A percentile compares a stretch with the other conserved stretches of the same genome.
These are phyloP conservation scores for Coemansia sp. DNA, from an alignment of 192 early-diverging fungal species.

Conservation along the genomic window DNA sequence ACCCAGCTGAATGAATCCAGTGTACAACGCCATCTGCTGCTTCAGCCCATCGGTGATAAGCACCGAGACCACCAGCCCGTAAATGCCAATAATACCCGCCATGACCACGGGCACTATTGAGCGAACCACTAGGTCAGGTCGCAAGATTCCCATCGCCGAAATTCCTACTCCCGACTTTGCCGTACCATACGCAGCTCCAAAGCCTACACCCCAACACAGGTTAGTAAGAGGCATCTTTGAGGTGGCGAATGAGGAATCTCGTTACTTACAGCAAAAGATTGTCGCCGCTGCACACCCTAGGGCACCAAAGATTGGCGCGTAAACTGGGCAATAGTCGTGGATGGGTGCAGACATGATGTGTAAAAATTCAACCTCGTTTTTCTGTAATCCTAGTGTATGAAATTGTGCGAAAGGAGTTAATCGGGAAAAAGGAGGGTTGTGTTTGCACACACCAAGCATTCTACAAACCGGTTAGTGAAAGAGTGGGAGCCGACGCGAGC, in stretches of 20 bases:
- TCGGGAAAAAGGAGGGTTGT: too few species aligned
- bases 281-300: conserved; percentile 90
- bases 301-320: conserved; percentile 93
- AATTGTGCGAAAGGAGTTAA: too few species aligned
- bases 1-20: conserved; percentile 78
- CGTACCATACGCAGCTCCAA: conserved; percentile 91
- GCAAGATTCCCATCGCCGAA: conserved; percentile 80
- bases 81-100: conserved; percentile 99
- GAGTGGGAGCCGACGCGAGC: too few species aligned
- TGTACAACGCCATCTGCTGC: conserved; percentile 65
- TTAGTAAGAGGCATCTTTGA: neutral
- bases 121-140: conserved; percentile 86
- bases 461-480: too few species aligned
- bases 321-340: conserved; percentile 76
- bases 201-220: conserved; percentile 51
- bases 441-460: too few species aligned
- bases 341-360: conserved; percentile 39
- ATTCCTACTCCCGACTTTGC: conserved; percentile 90
- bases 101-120: conserved; percentile 92
- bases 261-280: conserved; percentile 80
- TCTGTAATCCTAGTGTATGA: too few species aligned
- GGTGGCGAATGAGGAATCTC: neutral
- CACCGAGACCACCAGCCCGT: conserved; percentile 96
- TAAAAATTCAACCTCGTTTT: neutral
- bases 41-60: conserved; percentile 80